Base-by-base conservation (phyloP, 371 early-diverging fungal species). In the Apophysomyces trapeziformis region DNA sequence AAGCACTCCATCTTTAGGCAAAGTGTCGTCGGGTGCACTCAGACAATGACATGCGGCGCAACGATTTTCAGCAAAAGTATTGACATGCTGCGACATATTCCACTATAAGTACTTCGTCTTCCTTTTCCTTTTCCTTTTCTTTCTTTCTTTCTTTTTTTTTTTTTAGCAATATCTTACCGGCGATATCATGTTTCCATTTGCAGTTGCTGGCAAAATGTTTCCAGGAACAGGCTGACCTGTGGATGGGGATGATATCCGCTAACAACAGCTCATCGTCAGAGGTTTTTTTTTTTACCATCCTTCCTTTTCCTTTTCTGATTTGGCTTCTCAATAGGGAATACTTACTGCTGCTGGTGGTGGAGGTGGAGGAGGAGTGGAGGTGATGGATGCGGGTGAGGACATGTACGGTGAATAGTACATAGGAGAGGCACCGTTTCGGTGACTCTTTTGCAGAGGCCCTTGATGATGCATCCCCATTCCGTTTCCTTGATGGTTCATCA, bases 41-140 rank as follows among this genome's bases (percentile, higher is more conserved):
- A 75, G 41, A 57, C 71, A 65, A 54, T 78, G 78, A 41, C 78
- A 78, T n/a, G 73, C 75, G 4, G 78, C 71, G 54, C 78, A 78
- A 36, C 69, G 74, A 37, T 75, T 75, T 44, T 73, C 73, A 7
- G 74, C 69, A 59, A 71, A 71, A 38, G 50, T 60, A 44, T 26
- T 36, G 46, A 45, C 32, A 58, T 58, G 36, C 18, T 18, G 46
- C 1, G 8, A 4, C 5, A 21, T n/a, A 21, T 7, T 21, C 54
- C 0, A 26, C 54, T 21, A 50, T 21, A 50, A 50, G 9, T 5
- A n/a, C 21, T 45, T 6, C 13, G 16, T 1, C 16, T n/a, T 18
- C 46, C 5, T 13, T 45, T 18, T 18, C 46, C 46, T n/a, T 1
- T 45, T 18, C 16, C 16, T 18, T 5, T 5, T 1, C 13, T 45